Percentiles rank a stretch among this genome's conserved stretches.
Conservation (phyloP, 148 eudicot genomes). For the Persicaria tinctoria region DNA sequence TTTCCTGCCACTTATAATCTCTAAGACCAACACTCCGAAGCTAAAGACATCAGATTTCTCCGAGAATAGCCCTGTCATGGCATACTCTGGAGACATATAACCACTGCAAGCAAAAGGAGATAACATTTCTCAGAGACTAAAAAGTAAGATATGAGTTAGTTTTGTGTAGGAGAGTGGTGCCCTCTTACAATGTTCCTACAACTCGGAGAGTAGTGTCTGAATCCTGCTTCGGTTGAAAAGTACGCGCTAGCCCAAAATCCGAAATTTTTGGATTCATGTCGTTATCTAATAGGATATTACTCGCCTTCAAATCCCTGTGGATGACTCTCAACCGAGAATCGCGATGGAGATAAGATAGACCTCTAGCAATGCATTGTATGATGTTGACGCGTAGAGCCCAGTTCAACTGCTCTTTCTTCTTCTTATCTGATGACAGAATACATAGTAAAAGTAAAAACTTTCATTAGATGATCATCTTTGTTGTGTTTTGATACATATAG, state of each 20-base stretch:
- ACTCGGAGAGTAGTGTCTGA: slow-evolving; percentile 1
- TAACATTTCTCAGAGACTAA: background rate
- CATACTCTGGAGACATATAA: slow-evolving; percentile 15
- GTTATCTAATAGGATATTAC: background rate
- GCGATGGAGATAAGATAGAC: background rate
- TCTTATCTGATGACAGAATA: background rate
- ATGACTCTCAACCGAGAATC: background rate
- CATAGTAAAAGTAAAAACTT: too few species aligned
- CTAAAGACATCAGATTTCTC: slow-evolving; percentile 14
- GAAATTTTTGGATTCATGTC: background rate
- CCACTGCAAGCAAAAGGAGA: background rate
- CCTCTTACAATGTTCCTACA: slow-evolving; percentile 18
- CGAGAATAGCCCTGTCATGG: slow-evolving; percentile 8
- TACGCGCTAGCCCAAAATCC: slow-evolving; percentile 13
- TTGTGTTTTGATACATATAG: too few species aligned
- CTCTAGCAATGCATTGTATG: background rate
- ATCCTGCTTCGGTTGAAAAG: background rate
- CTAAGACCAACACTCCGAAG: slow-evolving; percentile 11
- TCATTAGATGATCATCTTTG: background rate
- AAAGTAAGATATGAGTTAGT: background rate
- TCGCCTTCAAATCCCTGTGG: background rate
- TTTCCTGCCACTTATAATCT: slow-evolving; percentile 1
- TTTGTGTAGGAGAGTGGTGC: background rate
- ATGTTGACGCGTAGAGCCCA: background rate
- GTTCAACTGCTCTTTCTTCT: background rate